Evolutionary conservation across 805 yeast genomes (phyloP), one percentile per base, ranked within the genome.

Genomic region (Maudiozyma bulderi): DNA sequence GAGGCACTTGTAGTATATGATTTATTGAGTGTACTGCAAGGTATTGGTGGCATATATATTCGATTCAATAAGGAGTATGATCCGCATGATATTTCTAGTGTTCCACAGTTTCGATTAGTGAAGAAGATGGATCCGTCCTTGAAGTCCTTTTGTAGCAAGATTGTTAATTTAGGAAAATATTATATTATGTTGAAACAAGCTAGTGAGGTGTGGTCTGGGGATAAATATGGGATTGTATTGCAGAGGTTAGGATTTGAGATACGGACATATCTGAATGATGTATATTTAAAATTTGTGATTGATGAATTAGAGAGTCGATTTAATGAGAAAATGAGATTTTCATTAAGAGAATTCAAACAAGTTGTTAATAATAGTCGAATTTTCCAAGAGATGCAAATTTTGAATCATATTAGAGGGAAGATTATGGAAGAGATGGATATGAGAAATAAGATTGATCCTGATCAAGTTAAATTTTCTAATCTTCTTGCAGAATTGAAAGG

Each of bases 41-140:
- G 95, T 0, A 65, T 75, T 30, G 95, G 89, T 62, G 97, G 97
- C 0, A 72, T 73, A 20, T 87, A 84, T 59, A 78, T 91, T 35
- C 70, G 89, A 42, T 87, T 76, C 60, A 74, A 82, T 33, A 84
- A 79, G 41, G 70, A 73, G 20, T 86, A 77, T 58, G 77, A 80
- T 56, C 80, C 81, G 0, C 50, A 46, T 58, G 46, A 48, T 20
- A 20, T 20, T 13, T 67, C 63, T 8, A 69, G 66, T 11, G 70
- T 74, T 34, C 95, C 95, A 0, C 91, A 84, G 51, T 89, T 76
- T 64, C 75, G 79, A 52, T 76, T 88, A 29, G 82, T 85, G 40
- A 83, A 80, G 54, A 80, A 77, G 50, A 69, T 93, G 57, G 95
- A 87, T 57, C 74, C 84, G 1, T 78, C 89, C 29, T 70, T 87